phyloP scores from a whole-genome alignment of 768 basidiomycete genomes.

The Trichaptum fuscoviolaceum region DNA sequence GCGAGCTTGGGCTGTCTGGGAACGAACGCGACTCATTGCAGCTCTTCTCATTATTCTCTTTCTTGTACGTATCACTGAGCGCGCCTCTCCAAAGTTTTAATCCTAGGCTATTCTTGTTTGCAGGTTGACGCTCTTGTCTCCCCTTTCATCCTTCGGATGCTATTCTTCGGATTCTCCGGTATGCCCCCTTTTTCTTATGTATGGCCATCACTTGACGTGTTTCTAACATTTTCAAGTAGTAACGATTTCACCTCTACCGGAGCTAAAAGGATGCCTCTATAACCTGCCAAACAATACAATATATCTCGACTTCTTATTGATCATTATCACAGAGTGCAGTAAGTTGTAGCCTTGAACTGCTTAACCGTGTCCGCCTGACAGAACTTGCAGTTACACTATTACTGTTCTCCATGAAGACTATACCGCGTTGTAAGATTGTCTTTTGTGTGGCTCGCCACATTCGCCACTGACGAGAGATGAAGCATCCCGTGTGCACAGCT shows the following conservation, averaged over 20 bases:
- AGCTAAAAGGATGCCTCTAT: neutral
- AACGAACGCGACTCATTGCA: neutral
- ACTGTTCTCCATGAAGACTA: neutral
- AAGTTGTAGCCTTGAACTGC: neutral
- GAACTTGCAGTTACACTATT: neutral
- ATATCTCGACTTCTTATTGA: neutral
- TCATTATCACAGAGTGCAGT: neutral
- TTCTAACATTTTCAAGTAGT: neutral
- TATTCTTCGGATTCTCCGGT: neutral
- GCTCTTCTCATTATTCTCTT: neutral
- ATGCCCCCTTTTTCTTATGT: neutral
- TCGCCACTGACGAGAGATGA: neutral
- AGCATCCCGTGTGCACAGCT: neutral
- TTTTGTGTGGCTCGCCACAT: neutral
- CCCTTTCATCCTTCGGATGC: neutral
- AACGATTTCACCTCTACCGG: neutral
- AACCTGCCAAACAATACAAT: neutral
- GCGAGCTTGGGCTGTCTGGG: neutral
- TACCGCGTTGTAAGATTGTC: neutral
- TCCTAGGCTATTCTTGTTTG: neutral
- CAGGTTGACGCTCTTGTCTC: neutral
- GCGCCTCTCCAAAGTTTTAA: neutral
- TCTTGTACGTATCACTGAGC: neutral
- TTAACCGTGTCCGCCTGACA: neutral
- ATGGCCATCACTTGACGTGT: neutral